phyloP scores from a whole-genome alignment of 768 basidiomycete genomes.

The Trametes villosa region DNA sequence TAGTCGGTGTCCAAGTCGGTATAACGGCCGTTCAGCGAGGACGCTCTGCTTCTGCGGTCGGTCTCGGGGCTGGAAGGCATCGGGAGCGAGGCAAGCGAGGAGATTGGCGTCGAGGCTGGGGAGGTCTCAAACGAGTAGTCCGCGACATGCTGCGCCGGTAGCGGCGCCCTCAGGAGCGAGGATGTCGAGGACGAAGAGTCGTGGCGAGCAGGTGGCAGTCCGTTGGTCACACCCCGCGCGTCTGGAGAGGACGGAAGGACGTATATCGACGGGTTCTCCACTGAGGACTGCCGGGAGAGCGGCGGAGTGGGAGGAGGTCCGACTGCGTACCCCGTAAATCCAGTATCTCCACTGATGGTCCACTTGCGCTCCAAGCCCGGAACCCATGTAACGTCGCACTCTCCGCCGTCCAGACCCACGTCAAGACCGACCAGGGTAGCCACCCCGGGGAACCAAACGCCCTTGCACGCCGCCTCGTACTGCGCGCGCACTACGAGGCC shows the following conservation, averaged over 20 bases:
- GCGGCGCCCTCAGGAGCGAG: constrained; percentile 75
- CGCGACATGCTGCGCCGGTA: constrained; percentile 63
- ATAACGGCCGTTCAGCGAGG: constrained; percentile 37
- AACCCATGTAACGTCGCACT: constrained; percentile 72
- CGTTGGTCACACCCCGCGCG: constrained; percentile 17
- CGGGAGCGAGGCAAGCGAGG: constrained; percentile 44
- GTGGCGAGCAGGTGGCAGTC: constrained; percentile 28
- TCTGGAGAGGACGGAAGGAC: constrained; percentile 31
- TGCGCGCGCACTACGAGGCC: constrained; percentile 69
- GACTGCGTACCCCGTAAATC: constrained; percentile 74
- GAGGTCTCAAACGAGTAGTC: constrained; percentile 80
- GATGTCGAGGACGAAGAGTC: constrained; percentile 19
- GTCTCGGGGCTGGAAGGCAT: constrained; percentile 39
- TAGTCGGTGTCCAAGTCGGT: constrained; percentile 26
- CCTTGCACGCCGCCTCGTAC: constrained; percentile 74
- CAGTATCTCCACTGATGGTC: constrained; percentile 64
- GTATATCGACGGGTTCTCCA: constrained; percentile 27
- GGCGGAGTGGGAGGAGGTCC: constrained; percentile 43
- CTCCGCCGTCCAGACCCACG: constrained; percentile 67
- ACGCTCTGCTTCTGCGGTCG: constrained; percentile 43
- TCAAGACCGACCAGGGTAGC: constrained; percentile 83
- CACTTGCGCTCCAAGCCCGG: constrained; percentile 55
- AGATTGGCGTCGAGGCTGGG: constrained; percentile 54
- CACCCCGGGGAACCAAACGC: constrained; percentile 83
- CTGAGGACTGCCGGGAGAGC: constrained; percentile 49